phyloP scores from a whole-genome alignment of 2,329 filamentous ascomycete species.

The Rutstroemia sp. region DNA sequence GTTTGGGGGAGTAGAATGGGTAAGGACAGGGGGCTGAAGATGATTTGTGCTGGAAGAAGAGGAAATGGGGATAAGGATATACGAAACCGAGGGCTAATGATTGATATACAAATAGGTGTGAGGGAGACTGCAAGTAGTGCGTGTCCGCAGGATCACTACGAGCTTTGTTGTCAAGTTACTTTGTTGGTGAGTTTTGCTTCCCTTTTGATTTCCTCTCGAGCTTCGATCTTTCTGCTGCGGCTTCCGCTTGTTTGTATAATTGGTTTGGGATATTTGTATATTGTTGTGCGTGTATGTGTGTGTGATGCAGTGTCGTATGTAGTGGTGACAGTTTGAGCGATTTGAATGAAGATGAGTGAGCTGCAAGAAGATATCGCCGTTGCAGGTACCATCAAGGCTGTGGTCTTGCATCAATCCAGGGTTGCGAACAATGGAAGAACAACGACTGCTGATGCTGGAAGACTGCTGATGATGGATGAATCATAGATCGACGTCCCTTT shows the following conservation, averaged over 20 bases:
- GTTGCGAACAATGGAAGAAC: too few relatives aligned
- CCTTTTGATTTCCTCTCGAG: background rate
- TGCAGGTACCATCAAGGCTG: too few relatives aligned
- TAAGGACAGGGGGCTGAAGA: too few relatives aligned
- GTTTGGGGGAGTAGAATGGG: too few relatives aligned
- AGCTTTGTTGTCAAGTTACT: background rate
- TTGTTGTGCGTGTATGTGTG: too few relatives aligned
- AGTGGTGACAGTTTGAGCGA: too few relatives aligned
- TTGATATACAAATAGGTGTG: background rate
- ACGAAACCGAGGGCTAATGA: background rate
- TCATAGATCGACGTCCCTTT: background rate
- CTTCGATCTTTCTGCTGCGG: background rate
- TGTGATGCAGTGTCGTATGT: too few relatives aligned
- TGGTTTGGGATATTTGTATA: background rate
- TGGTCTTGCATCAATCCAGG: too few relatives aligned
- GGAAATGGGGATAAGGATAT: background rate
- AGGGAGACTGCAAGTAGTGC: background rate
- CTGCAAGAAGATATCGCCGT: too few relatives aligned
- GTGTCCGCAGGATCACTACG: background rate
- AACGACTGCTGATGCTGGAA: background rate
- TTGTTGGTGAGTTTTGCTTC: background rate
- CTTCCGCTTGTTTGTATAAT: background rate
- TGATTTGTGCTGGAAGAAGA: too few relatives aligned
- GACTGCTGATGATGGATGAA: background rate
- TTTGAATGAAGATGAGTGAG: too few relatives aligned